Evolutionary conservation across 352 stramenopile genomes (phyloP), one percentile per base, ranked within the genome.

Genomic region (Globisporangium cystogenes): DNA sequence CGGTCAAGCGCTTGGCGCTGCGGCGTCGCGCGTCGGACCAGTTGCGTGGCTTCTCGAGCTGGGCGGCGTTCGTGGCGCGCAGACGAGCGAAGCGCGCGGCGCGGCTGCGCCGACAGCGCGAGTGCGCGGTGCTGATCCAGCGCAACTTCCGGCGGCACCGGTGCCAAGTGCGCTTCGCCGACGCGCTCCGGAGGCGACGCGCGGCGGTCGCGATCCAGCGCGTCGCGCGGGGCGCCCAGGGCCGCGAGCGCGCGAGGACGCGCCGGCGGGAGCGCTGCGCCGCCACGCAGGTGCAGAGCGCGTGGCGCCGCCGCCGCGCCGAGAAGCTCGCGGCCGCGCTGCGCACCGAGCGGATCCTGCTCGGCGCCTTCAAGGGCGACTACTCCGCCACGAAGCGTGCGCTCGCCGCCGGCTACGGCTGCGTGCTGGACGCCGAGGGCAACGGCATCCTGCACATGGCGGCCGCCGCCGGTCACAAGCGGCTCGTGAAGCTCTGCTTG

Each of bases 401-500:
- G 5, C 72, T 94, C 55, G 57, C 55, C 1, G 59, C 52, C 8
- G 78, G 74, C 0, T 85, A 75, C 48, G 71, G 68, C 66, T 70
- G 82, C 26, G 65, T 87, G 6, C 16, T 54, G 3, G 84, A 93
- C 52, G 56, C 48, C 4, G 68, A 87, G 15, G 70, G 78, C 10
- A 90, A 94, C 49, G 64, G 64, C 1, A 78, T 96, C 49, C 55
- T 96, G 1, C 84, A 95, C 51, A 63, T 86, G 37, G 76, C 77
- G 1, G 76, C 77, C 2, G 70, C 74, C 11, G 76, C 76, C 47
- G 79, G 79, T 6, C 72, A 82, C 61, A 92, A 91, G 50, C 74
- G 86, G 10, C 48, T 95, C 6, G 67, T 94, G 2, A 96, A 96
- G 51, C 65, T 95, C 18, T 94, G 84, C 62, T 59, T 94, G 23